Evolutionary conservation across 139 green algal species (phyloP), one percentile per base, ranked within the genome.

Genomic region (Chlorella sp.): DNA sequence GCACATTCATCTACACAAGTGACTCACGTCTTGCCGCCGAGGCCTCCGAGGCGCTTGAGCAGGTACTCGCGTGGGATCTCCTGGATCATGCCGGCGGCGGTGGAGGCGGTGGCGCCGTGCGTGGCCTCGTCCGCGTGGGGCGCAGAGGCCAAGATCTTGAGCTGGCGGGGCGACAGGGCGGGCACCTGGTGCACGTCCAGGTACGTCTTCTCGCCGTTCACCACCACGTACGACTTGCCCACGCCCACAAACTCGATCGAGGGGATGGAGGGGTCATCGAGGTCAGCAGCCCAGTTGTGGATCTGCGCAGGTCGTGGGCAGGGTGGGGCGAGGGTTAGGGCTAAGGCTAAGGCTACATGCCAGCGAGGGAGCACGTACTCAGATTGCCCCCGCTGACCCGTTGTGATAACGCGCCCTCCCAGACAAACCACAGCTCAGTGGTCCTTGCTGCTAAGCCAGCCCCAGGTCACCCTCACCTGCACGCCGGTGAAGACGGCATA

Each of bases 401-500:
- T n/a, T n/a, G n/a, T n/a, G n/a, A n/a, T n/a, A n/a, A n/a, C n/a
- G n/a, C n/a, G n/a, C n/a, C n/a, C n/a, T n/a, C n/a, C n/a, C n/a
- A n/a, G n/a, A n/a, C n/a, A n/a, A n/a, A n/a, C 10, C 42, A 55
- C 42, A 17, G 42, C 10, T 10, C 42, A 55, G 42, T 10, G 42
- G 42, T 17, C 10, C 10, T 17, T 55, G 10, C 42, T 55, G 42
- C 42, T 55, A 26, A 10, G 17, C 10, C 10, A 55, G 10, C 10
- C 42, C 42, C 42, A 55, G 42, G 10, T 55, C 42, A 55, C 42
- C 42, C 42, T 55, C 10, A 55, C 89, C 82, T 97, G 91, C 33
- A 96, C 81, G 67, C 92, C 92, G 1, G 88, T 88, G 61, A 92
- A 85, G 27, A 95, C 85, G 14, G 93, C 93, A 68, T 95, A 97